Evolutionary conservation across 768 basidiomycete genomes (phyloP).

Genomic region (Termitomyces titanicus): DNA sequence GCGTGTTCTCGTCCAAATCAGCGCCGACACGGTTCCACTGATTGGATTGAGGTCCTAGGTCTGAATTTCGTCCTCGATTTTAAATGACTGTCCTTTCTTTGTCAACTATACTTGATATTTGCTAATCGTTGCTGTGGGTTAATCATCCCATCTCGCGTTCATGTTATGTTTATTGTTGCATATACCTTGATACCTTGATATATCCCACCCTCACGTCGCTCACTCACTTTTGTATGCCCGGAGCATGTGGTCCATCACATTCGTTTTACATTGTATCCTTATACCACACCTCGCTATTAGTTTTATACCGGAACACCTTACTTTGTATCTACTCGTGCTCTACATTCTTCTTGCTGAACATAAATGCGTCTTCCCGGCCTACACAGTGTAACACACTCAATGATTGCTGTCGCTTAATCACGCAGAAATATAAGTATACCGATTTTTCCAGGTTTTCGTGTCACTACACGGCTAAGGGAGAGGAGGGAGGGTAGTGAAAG

Average conservation of each 20-base stretch:
- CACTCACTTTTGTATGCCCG: no score
- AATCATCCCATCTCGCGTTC: background rate
- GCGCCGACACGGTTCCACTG: constrained; percentile 5
- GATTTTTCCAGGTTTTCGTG: no score
- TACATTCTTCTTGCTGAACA: no score
- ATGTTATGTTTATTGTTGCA: no score
- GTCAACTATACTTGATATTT: background rate
- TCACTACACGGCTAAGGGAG: no score
- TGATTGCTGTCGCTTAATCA: no score
- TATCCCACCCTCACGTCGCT: background rate
- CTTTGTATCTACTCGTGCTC: background rate
- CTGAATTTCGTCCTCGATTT: background rate
- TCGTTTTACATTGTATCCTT: background rate
- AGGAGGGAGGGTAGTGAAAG: no score
- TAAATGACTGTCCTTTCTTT: background rate
- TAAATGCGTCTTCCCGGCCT: no score
- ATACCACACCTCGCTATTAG: background rate
- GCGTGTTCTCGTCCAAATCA: constrained; percentile 11
- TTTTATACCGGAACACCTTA: background rate
- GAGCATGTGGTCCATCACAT: no score
- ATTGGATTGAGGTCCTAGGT: background rate
- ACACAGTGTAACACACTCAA: no score
- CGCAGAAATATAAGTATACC: no score
- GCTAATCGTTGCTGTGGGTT: background rate
- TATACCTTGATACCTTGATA: background rate